These are phyloP conservation scores for Puccinia horiana DNA, from an alignment of 1,284 basidiomycete genomes.

Conservation along the genomic window DNA sequence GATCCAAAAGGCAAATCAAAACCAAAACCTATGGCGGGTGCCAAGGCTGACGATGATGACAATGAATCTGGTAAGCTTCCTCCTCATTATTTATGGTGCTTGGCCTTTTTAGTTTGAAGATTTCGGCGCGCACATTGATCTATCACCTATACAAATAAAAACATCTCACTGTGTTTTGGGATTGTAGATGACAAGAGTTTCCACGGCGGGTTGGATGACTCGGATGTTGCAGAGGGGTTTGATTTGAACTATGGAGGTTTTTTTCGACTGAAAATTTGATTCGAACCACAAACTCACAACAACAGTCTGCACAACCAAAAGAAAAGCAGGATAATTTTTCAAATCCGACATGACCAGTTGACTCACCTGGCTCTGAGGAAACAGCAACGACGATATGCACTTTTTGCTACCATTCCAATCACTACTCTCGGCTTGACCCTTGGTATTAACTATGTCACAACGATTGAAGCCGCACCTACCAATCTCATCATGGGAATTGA, in stretches of 20 bases:
- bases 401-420: slow-evolving; percentile 68
- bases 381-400: slow-evolving; percentile 26
- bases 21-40: slow-evolving; percentile 44
- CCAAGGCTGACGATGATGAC: slow-evolving; percentile 50
- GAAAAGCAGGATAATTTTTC: too few species aligned
- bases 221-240: slow-evolving; percentile 47
- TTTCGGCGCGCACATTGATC: neutral
- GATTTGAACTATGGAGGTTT: slow-evolving; percentile 45
- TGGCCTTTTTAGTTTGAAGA: neutral
- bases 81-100: neutral
- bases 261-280: neutral
- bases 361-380: slow-evolving; percentile 43
- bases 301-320: too few species aligned
- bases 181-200: slow-evolving; percentile 41
- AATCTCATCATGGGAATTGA: too few species aligned
- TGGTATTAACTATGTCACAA: slow-evolving; percentile 77
- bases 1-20: slow-evolving; percentile 53
- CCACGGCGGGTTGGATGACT: slow-evolving; percentile 26
- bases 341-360: neutral
- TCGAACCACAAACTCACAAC: too few species aligned
- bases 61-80: slow-evolving; percentile 51
- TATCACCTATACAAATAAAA: neutral
- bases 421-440: slow-evolving; percentile 70
- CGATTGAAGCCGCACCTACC: slow-evolving; percentile 74
- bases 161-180: too few species aligned